Conservation (phyloP, 805 yeast species). For the Pichia cabralensis region DNA sequence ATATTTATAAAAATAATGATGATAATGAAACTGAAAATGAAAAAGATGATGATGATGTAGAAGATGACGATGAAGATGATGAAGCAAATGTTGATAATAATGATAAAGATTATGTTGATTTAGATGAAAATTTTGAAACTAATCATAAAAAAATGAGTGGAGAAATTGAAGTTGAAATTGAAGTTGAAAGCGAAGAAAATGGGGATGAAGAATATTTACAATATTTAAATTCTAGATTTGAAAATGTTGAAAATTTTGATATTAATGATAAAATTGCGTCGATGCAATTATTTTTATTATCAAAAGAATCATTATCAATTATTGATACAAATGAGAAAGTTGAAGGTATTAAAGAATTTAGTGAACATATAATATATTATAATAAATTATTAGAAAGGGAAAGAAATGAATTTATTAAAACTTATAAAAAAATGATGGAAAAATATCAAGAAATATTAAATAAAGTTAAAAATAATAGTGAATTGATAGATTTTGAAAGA, state of each 20-base stretch:
- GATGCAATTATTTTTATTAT: conserved; percentile 11
- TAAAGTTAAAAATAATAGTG: conserved; percentile 4
- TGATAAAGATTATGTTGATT: neutral
- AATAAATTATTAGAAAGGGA: conserved; percentile 4
- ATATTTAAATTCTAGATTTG: too few species aligned
- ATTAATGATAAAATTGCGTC: conserved; percentile 12
- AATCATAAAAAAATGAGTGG: too few species aligned
- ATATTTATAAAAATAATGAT: too few species aligned
- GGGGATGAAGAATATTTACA: too few species aligned
- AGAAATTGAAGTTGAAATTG: too few species aligned
- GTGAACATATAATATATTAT: conserved; percentile 1
- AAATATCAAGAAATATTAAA: conserved; percentile 9
- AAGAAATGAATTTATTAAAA: conserved; percentile 1
- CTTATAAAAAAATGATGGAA: conserved; percentile 7
- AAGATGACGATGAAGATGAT: neutral
- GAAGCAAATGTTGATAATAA: neutral
- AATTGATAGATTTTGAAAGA: conserved; percentile 13
- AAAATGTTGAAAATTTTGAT: too few species aligned
- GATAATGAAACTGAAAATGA: too few species aligned
- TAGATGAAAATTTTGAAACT: too few species aligned
- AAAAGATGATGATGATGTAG: neutral
- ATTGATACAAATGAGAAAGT: too few species aligned
- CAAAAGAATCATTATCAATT: too few species aligned
- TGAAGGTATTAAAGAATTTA: neutral
- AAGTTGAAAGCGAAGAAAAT: too few species aligned